A percentile compares a stretch with the other conserved stretches of the same genome.
Evolutionary conservation across 352 stramenopile genomes (phyloP).

Genomic region (Phytopythium chamaehyphon): DNA sequence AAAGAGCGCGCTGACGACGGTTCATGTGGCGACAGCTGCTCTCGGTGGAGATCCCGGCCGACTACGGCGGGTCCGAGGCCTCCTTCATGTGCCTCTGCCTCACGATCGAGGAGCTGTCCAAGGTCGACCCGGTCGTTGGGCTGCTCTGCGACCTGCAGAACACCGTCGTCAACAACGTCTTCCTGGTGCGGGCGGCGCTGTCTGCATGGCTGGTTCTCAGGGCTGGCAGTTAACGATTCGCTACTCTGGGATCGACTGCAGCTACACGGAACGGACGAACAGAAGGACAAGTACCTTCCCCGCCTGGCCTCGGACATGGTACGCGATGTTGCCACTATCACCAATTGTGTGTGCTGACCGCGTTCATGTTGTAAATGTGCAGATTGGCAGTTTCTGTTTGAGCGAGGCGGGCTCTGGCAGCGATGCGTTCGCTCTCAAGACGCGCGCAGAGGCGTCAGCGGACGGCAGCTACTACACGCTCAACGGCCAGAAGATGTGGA

Average conservation of each 20-base stretch:
- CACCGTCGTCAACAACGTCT: constrained; percentile 95
- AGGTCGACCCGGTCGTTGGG: constrained; percentile 93
- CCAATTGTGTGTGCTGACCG: too few species aligned
- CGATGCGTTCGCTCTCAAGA: constrained; percentile 96
- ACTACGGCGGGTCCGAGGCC: constrained; percentile 90
- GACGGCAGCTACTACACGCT: constrained; percentile 94
- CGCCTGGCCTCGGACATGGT: constrained; percentile 78
- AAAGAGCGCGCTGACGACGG: not conserved
- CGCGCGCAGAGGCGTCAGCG: constrained; percentile 74
- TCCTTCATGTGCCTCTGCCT: constrained; percentile 95
- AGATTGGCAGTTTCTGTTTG: constrained; percentile 96
- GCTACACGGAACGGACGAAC: constrained; percentile 65
- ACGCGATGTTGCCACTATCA: not conserved
- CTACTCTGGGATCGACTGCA: too few species aligned
- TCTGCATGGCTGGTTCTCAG: too few species aligned
- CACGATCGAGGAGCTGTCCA: constrained; percentile 96
- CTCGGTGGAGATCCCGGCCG: constrained; percentile 94
- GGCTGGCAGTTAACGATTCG: too few species aligned
- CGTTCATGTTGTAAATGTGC: too few species aligned
- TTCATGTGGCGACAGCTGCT: constrained; percentile 66
- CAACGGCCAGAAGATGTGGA: constrained; percentile 97
- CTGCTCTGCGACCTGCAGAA: constrained; percentile 96
- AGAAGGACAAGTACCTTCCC: constrained; percentile 88
- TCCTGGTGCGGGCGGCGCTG: constrained; percentile 44
- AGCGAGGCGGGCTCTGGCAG: constrained; percentile 92